A percentile compares a stretch with the other conserved stretches of the same genome.
Evolutionary conservation across 2,329 filamentous ascomycete species (phyloP).

Genomic region (Talaromyces sp.): DNA sequence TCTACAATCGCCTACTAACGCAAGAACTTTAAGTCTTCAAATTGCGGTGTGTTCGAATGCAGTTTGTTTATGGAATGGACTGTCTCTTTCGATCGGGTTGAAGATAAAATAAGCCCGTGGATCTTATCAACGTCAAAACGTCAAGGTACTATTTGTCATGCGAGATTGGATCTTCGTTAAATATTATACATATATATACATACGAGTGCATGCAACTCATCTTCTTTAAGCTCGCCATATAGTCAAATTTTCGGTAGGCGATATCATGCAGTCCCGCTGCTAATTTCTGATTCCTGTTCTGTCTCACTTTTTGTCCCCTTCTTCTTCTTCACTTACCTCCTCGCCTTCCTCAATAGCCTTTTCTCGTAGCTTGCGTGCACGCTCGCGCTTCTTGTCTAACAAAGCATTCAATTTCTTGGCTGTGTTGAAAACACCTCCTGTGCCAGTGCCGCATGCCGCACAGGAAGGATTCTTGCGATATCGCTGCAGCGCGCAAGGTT

Average conservation of each 20-base stretch:
- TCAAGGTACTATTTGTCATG: no score
- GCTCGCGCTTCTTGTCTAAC: constrained; percentile 69
- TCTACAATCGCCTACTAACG: no score
- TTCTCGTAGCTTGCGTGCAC: constrained; percentile 56
- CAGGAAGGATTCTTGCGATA: constrained; percentile 87
- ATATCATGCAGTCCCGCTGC: constrained; percentile 17
- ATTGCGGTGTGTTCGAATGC: no score
- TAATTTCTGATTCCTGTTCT: neutral
- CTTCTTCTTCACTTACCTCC: constrained; percentile 53
- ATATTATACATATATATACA: neutral
- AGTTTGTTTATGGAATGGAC: no score
- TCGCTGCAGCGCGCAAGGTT: constrained; percentile 80
- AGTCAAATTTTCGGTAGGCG: neutral
- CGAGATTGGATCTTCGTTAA: neutral
- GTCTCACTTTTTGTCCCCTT: constrained; percentile 31
- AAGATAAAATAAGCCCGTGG: no score
- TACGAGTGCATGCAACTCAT: no score
- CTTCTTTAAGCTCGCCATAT: neutral
- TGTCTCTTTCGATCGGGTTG: no score
- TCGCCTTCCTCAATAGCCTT: constrained; percentile 57
- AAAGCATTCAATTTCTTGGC: constrained; percentile 82
- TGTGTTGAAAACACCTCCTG: constrained; percentile 85
- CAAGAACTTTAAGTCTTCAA: no score
- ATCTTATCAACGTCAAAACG: no score
- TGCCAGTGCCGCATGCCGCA: constrained; percentile 81